Percentiles rank a stretch among this genome's conserved stretches.
Evolutionary conservation across 768 basidiomycete species (phyloP).

Genomic region (Saitozyma sp.): DNA sequence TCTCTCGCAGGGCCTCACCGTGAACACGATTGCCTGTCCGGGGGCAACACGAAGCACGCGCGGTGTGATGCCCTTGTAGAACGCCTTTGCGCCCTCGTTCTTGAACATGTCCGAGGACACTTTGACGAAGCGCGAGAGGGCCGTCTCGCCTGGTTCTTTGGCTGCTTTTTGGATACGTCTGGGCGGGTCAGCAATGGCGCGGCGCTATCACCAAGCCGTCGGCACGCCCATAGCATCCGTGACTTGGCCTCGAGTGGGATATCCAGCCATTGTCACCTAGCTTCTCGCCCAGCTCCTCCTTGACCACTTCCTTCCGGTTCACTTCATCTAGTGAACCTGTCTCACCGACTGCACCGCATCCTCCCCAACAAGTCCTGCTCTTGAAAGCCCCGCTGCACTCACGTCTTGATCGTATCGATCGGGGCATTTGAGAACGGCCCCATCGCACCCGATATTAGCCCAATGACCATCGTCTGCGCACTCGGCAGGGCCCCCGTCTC

Average conservation of each 20-base stretch:
- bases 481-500: constrained; percentile 70
- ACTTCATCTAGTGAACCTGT: background rate
- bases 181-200: background rate
- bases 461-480: constrained; percentile 93
- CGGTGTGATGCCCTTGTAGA: constrained; percentile 99
- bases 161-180: constrained; percentile 82
- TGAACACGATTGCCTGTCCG: constrained; percentile 89
- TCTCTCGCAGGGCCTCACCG: constrained; percentile 55
- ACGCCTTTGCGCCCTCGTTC: constrained; percentile 80
- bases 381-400: constrained; percentile 9
- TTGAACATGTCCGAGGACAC: constrained; percentile 94
- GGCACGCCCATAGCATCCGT: too few species aligned
- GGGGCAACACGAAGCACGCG: constrained; percentile 94
- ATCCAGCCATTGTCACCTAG: too few species aligned
- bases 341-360: too few species aligned
- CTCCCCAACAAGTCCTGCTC: background rate
- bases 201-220: background rate
- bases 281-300: too few species aligned
- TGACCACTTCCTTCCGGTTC: background rate
- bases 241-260: too few species aligned
- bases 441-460: constrained; percentile 94
- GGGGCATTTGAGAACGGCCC: constrained; percentile 98
- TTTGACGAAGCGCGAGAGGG: constrained; percentile 72
- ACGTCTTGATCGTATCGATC: constrained; percentile 74
- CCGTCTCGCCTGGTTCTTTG: constrained; percentile 69